A percentile compares a stretch with the other conserved stretches of the same genome.
Conservation (phyloP, 2,329 filamentous ascomycete species). For the Talaromyces rugulosus region DNA sequence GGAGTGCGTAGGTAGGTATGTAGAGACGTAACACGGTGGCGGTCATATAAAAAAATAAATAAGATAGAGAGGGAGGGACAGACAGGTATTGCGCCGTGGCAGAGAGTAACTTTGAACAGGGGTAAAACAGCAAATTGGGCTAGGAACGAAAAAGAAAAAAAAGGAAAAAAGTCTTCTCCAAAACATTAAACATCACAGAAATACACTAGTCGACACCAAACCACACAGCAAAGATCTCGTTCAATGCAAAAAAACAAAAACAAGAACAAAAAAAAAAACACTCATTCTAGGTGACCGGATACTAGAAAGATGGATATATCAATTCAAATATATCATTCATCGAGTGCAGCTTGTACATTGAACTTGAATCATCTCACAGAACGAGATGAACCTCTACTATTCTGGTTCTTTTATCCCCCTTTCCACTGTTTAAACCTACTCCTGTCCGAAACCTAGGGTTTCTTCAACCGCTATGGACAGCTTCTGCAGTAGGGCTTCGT, state of each 20-base stretch:
- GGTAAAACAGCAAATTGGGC: background rate
- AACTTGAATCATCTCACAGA: background rate
- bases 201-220: no score
- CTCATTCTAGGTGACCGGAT: background rate
- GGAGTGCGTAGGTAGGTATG: background rate
- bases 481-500: slow-evolving; percentile 82
- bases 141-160: background rate
- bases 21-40: background rate
- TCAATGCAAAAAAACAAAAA: background rate
- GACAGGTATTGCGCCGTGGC: no score
- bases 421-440: slow-evolving; percentile 53
- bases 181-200: background rate
- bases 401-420: background rate
- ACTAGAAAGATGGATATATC: background rate
- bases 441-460: slow-evolving; percentile 97
- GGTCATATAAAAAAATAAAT: background rate
- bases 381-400: background rate
- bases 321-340: background rate
- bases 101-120: background rate
- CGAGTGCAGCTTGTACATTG: background rate
- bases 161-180: background rate
- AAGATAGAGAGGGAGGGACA: background rate
- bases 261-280: background rate
- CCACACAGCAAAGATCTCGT: background rate
- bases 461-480: slow-evolving; percentile 96